Evolutionary conservation across 495 filamentous ascomycete species (phyloP), one percentile per base, ranked within the genome.

Genomic region (Hypoxylon cercidicola): DNA sequence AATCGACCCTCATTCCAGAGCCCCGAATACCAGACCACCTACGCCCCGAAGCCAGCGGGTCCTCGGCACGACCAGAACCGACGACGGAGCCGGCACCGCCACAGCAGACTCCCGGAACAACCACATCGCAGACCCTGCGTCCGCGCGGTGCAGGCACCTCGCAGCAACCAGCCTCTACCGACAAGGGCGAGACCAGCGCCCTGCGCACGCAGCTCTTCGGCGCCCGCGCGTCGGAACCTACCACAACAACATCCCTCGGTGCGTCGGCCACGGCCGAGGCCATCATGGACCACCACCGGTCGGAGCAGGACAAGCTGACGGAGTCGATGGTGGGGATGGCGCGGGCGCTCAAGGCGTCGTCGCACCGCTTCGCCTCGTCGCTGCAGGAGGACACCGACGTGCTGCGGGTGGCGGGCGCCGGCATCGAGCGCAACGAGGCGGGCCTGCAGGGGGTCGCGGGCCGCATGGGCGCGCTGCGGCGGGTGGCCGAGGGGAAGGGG

Each of bases 301-400:
- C 76, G 34, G 92, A 96, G 75, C 93, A 97, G 74, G 92, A 96
- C 72, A 78, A 83, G n/a, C 83, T 99, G 0, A 95, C 95, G 1
- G 79, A 79, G 40, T 93, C 90, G 6, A 88, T 99, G 39, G 81
- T 97, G 9, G 68, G 79, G 5, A 89, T 97, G 66, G 95, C 94
- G 3, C 79, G 81, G 12, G 85, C 90, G 57, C 85, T 99, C 7
- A 97, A 97, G 74, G 75, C 82, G 16, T 90, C 87, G 2, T 89
- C 90, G 1, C 74, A 88, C 13, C 79, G 86, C 4, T 93, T 97
- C 77, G 82, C 87, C 37, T 70, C 80, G 0, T 85, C 87, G 15
- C 80, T 99, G 4, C 89, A 90, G 32, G 80, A 85, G 23, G 94
- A 97, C 70, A 84, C 87, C 64, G 82, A 82, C 8, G 79, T 93